Evolutionary conservation across 2,329 filamentous ascomycete species (phyloP).

Genomic region (Leptographium procerum): DNA sequence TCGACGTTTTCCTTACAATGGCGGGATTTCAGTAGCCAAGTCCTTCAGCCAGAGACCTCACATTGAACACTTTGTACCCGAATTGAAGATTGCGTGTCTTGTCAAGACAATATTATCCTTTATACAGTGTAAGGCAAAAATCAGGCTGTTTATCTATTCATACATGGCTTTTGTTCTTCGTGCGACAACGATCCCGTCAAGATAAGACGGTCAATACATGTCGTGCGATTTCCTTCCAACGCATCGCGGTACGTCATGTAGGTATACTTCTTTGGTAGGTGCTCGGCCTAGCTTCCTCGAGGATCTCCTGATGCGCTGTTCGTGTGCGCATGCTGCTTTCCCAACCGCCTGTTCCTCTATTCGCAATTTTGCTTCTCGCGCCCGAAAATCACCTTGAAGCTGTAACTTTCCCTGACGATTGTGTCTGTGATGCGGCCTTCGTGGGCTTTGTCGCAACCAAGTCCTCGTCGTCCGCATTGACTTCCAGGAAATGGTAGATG

Average conservation of each 20-base stretch:
- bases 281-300: neutral
- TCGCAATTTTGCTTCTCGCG: neutral
- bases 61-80: neutral
- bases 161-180: neutral
- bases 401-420: conserved; percentile 6
- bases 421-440: conserved; percentile 1
- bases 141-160: neutral
- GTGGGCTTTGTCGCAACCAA: conserved; percentile 9
- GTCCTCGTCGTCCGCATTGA: conserved; percentile 55
- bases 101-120: neutral
- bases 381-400: neutral
- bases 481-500: conserved; percentile 89
- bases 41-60: no score
- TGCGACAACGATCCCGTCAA: neutral
- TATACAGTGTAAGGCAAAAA: neutral
- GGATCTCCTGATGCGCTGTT: neutral
- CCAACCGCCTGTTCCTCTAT: neutral
- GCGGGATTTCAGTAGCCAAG: no score
- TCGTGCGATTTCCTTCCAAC: neutral
- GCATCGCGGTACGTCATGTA: neutral
- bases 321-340: neutral
- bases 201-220: neutral
- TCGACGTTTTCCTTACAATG: no score
- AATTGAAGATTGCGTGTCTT: neutral
- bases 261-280: neutral